Evolutionary conservation across 805 yeast genomes (phyloP), one percentile per base, ranked within the genome.

Genomic region (Spathaspora passalidarum): DNA sequence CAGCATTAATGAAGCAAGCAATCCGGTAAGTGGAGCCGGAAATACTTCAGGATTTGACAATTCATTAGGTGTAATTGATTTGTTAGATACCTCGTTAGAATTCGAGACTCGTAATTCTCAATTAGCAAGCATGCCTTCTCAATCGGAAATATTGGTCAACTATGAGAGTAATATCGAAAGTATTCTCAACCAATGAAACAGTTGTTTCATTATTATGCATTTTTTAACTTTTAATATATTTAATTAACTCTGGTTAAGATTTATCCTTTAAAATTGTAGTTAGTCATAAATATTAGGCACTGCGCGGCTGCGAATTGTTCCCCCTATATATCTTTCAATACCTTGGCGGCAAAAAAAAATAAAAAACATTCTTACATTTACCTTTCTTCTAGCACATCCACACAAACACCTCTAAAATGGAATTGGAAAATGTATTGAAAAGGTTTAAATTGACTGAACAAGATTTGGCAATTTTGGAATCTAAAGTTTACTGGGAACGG

Each of bases 161-260:
- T 54, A 41, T 41, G 61, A 56, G 19, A 43, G 22, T 19, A 49
- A 46, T 9, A 47, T 50, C 17, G 56, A 54, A 26, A 46, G 48
- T 26, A 40, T 55, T 10, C 46, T 51, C 22, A 53, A 40, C 35
- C 36, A 29, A 14, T 25, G 29, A 25, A 29, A 3, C 34, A 3
- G 3, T 8, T 9, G 34, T 13, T 11, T 13, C 16, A 13, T 29
- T n/a, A 29, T 13, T 8, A 5, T 29, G 34, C 34, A 29, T 29
- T 29, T 29, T 29, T 29, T 13, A 29, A 29, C 7, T 29, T 29
- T n/a, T n/a, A n/a, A n/a, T n/a, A n/a, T n/a, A n/a, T n/a, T n/a
- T n/a, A n/a, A n/a, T n/a, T n/a, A 22, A 9, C 9, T 22, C 9
- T 22, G 25, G 6, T 22, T 22, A 22, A 22, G 6, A 7, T 22